Conservation (phyloP, 768 basidiomycete species). For the Hericium erinaceus region DNA sequence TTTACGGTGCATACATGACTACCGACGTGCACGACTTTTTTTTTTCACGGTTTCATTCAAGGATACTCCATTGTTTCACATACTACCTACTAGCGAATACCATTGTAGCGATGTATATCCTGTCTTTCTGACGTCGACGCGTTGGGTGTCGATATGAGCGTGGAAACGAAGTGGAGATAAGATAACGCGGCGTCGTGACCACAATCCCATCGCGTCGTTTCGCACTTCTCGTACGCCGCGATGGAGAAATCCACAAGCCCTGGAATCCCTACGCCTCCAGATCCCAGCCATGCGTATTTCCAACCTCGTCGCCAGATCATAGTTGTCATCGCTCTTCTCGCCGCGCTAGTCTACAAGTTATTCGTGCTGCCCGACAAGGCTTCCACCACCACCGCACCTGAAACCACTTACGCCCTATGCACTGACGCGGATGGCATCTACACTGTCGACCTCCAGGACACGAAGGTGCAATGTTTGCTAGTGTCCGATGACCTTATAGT, state of each 20-base stretch:
- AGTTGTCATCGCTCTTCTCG: slow-evolving; percentile 9
- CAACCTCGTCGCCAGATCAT: not conserved
- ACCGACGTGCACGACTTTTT: too few species aligned
- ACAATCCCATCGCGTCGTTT: too few species aligned
- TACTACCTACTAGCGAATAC: too few species aligned
- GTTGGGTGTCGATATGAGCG: too few species aligned
- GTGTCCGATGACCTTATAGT: slow-evolving; percentile 4
- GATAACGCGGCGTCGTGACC: too few species aligned
- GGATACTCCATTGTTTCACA: too few species aligned
- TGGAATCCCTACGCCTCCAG: not conserved
- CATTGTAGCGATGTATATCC: too few species aligned
- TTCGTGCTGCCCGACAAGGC: not conserved
- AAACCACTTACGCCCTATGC: slow-evolving; percentile 46
- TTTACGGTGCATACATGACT: too few species aligned
- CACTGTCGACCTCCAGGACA: slow-evolving; percentile 45
- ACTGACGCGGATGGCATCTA: slow-evolving; percentile 46
- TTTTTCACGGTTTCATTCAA: too few species aligned
- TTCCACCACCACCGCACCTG: not conserved
- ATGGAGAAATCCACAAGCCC: not conserved
- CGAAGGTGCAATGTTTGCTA: slow-evolving; percentile 5
- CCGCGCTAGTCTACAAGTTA: slow-evolving; percentile 7
- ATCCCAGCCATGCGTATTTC: not conserved
- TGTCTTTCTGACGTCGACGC: too few species aligned
- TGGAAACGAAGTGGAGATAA: too few species aligned
- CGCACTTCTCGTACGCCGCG: not conserved